Conservation (phyloP, 768 basidiomycete genomes). For the Dioszegia hungarica region DNA sequence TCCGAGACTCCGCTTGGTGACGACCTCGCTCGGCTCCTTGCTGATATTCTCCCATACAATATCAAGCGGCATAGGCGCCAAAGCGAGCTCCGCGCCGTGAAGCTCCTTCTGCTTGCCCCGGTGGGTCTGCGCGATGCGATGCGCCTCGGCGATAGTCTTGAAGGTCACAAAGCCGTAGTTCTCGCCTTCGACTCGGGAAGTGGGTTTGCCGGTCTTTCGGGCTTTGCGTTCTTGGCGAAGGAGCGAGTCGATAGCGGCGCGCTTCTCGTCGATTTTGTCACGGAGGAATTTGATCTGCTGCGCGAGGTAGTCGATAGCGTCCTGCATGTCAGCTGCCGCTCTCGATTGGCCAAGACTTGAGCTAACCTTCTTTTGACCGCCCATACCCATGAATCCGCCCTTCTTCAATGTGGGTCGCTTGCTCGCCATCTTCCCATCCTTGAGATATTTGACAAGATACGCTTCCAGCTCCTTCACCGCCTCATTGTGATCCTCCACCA, state of each 20-base stretch:
- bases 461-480: constrained; percentile 91
- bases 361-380: constrained; percentile 63
- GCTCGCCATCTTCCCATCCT: constrained; percentile 69
- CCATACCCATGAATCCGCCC: constrained; percentile 75
- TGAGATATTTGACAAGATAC: constrained; percentile 83
- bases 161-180: constrained; percentile 57
- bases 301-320: constrained; percentile 84
- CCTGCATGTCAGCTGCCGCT: constrained; percentile 46
- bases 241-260: constrained; percentile 51
- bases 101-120: constrained; percentile 46
- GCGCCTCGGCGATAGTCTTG: constrained; percentile 49
- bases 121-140: constrained; percentile 48
- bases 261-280: constrained; percentile 54
- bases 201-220: constrained; percentile 52
- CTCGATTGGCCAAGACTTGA: neutral
- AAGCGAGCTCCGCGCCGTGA: constrained; percentile 42
- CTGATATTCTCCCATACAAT: constrained; percentile 82
- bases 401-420: constrained; percentile 75
- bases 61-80: constrained; percentile 49
- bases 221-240: constrained; percentile 56
- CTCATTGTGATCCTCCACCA: constrained; percentile 78
- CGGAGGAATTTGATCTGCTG: constrained; percentile 54
- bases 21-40: constrained; percentile 62
- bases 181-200: constrained; percentile 56
- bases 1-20: constrained; percentile 67